Conservation (phyloP, 2,329 filamentous ascomycete genomes). For the Pseudopithomyces chartarum region DNA sequence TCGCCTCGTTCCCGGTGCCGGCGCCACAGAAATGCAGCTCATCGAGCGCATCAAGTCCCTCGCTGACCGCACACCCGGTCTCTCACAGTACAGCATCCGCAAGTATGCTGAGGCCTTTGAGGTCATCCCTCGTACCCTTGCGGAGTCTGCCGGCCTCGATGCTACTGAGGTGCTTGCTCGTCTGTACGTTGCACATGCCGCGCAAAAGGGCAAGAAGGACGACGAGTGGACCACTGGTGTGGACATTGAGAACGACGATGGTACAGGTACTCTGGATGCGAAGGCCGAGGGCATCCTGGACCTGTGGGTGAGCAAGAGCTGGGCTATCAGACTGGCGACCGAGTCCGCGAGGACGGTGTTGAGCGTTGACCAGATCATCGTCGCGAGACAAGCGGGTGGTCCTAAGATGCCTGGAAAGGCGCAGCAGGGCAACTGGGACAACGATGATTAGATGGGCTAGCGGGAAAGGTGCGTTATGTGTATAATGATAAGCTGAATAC, state of each 20-base stretch:
- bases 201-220: constrained; percentile 55
- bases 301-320: constrained; percentile 87
- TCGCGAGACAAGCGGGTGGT: constrained; percentile 93
- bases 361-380: constrained; percentile 98
- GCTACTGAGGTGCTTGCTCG: constrained; percentile 95
- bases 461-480: constrained; percentile 2
- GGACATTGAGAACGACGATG: constrained; percentile 87
- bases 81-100: constrained; percentile 95
- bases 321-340: constrained; percentile 96
- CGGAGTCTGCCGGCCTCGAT: constrained; percentile 93
- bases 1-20: constrained; percentile 88
- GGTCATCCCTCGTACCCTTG: constrained; percentile 90
- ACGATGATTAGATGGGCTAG: constrained; percentile 53
- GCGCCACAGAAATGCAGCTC: constrained; percentile 91
- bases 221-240: constrained; percentile 92
- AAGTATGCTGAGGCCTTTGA: constrained; percentile 98
- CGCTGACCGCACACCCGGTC: constrained; percentile 88
- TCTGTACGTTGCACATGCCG: constrained; percentile 88
- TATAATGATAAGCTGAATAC: constrained; percentile 19
- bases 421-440: constrained; percentile 69
- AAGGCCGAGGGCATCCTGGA: constrained; percentile 90
- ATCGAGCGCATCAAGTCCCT: constrained; percentile 89
- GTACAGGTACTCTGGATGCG: constrained; percentile 81
- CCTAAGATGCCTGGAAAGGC: constrained; percentile 97
- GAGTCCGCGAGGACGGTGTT: constrained; percentile 92